Evolutionary conservation across 192 early-diverging fungal species (phyloP).

Genomic region (Pilaira anomala): DNA sequence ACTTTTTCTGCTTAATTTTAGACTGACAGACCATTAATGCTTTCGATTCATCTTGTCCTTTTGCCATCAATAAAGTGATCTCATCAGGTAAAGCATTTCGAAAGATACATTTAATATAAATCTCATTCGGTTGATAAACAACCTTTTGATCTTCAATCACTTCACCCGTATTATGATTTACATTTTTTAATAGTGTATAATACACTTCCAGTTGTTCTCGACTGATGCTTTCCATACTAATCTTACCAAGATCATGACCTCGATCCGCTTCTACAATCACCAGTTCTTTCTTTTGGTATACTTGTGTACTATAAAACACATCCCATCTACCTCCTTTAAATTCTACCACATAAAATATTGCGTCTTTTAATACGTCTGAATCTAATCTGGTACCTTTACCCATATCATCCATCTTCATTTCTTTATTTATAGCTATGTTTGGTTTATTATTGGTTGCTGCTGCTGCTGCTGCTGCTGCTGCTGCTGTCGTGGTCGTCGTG

Average conservation of each 20-base stretch:
- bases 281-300: conserved; percentile 55
- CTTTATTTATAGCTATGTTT: too few relatives aligned
- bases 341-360: conserved; percentile 74
- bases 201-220: conserved; percentile 43
- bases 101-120: conserved; percentile 88
- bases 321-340: conserved; percentile 89
- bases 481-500: conserved; percentile 27
- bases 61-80: conserved; percentile 69
- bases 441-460: too few relatives aligned
- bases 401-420: conserved; percentile 34
- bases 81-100: conserved; percentile 76
- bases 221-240: conserved; percentile 64
- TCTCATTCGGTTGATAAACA: conserved; percentile 53
- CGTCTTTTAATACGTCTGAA: conserved; percentile 7
- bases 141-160: not conserved
- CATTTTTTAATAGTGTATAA: conserved; percentile 37
- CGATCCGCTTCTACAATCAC: conserved; percentile 90
- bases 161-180: conserved; percentile 31
- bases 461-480: conserved; percentile 31
- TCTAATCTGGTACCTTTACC: conserved; percentile 46
- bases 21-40: conserved; percentile 82
- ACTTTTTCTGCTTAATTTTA: conserved; percentile 84
- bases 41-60: conserved; percentile 88
- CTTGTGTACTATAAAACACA: conserved; percentile 56
- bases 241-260: conserved; percentile 85